Evolutionary conservation across 1,284 basidiomycete genomes (phyloP), one percentile per base, ranked within the genome.

Genomic region (Erythrobasidium hasegawianum): DNA sequence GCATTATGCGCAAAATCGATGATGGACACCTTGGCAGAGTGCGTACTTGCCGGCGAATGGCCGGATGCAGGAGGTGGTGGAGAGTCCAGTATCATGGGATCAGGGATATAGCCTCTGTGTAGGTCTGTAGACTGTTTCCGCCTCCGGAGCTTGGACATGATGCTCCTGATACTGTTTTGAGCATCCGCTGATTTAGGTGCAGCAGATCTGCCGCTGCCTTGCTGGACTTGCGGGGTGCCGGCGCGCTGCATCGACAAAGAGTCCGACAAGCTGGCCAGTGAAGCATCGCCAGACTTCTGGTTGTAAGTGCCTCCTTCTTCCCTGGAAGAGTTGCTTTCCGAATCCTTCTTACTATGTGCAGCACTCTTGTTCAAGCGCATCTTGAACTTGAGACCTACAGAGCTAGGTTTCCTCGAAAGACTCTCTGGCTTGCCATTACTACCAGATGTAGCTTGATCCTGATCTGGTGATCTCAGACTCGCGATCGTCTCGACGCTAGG

Each of bases 301-400:
- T 33, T 33, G 33, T 33, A 33, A 5, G 33, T 11, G 11, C 33
- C 33, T 5, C 33, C 33, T 5, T 33, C 33, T 11, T 33, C 24
- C 20, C 38, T 50, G 20, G 61, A 55, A 22, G 33, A 16, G 16
- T 18, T 26, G 33, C 33, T 45, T 56, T 24, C 61, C 4, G 54
- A 64, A 8, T 10, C 53, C 4, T 24, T 57, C 8, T 26, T 54
- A 11, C 27, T 40, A 22, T 61, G 39, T 24, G 52, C 54, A 9
- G 61, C 47, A 47, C 22, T 57, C 18, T 41, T 58, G 13, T 53
- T 65, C 55, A 65, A 58, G 2, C 62, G 26, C 62, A 65, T 57
- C 29, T 43, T 65, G 27, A 65, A 65, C 16, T 53, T 49, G 20
- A 58, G 26, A 2, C 62, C 62, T 14, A 55, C 62, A 1, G 47